Evolutionary conservation across 352 stramenopile genomes (phyloP), one percentile per base, ranked within the genome.

Genomic region (Pythium monospermum): DNA sequence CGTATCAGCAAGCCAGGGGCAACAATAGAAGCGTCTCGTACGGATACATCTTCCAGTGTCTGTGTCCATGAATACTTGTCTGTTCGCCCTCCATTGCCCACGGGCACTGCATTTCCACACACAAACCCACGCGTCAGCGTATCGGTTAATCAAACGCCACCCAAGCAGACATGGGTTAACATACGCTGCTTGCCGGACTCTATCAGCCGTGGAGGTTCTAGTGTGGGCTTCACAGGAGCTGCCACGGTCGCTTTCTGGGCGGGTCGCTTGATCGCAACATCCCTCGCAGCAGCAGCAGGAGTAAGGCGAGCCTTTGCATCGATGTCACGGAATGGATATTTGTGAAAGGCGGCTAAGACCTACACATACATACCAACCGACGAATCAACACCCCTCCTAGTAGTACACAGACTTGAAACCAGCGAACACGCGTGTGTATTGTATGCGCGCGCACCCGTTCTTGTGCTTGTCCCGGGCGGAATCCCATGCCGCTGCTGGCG

Each of bases 41-140:
- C 79, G 47, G 70, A 93, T 4, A 99, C 60, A 57, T 99, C 97
- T 7, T 95, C 73, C 21, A 99, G 76, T 4, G 87, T 98, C 72
- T 99, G 97, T n/a, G 96, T 99, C 96, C 96, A 99, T 16, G 86
- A 80, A 72, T 99, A 99, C 42, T 90, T 83, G 22, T 78, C 71
- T 6, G 82, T 87, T 15, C 62, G 57, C 5, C 85, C 90, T 12
- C 92, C 92, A 52, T 98, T 99, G 11, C 85, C 94, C 15, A 87
- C 61, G 22, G 95, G 86, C 22, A 91, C 91, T 93, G 8, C 6
- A 43, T 49, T 22, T 4, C 13, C 31, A 36, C 40, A n/a, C 31
- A n/a, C 25, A 15, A 15, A 28, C n/a, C 2, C 7, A 3, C 21
- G 42, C 23, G 32, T 26, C 19, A 33, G 30, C 30, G 8, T 50